Evolutionary conservation across 129 eudicot genomes (phyloP).

Genomic region (Kitagawia praeruptora): DNA sequence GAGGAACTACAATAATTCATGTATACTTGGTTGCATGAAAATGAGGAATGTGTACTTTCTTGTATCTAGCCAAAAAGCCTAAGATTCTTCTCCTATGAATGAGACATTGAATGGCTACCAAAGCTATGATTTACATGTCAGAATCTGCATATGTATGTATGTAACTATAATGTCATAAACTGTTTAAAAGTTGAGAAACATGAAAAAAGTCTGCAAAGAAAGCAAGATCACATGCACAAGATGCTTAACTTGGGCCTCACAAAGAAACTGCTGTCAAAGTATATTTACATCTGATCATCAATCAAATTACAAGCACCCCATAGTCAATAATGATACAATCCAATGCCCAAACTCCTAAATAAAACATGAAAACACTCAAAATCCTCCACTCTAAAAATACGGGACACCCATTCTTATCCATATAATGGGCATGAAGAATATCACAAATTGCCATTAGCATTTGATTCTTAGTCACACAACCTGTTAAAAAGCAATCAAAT

Average conservation of each 20-base stretch:
- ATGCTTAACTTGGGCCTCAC: slow-evolving; percentile 16
- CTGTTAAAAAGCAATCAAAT: slow-evolving; percentile 20
- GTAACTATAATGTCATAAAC: slow-evolving; percentile 11
- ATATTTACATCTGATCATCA: slow-evolving; percentile 9
- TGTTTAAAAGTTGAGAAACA: slow-evolving; percentile 9
- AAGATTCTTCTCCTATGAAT: slow-evolving; percentile 13
- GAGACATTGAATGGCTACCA: background rate
- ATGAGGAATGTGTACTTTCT: background rate
- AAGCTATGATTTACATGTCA: slow-evolving; percentile 11
- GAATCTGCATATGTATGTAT: slow-evolving; percentile 10
- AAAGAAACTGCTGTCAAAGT: background rate
- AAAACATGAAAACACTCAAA: slow-evolving; percentile 4
- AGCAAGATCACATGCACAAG: slow-evolving; percentile 17
- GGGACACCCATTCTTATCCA: slow-evolving; percentile 17
- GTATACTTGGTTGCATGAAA: background rate
- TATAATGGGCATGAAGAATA: background rate
- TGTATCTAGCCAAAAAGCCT: slow-evolving; percentile 6
- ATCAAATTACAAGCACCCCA: slow-evolving; percentile 7
- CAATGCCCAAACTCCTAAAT: background rate
- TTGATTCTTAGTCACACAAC: slow-evolving; percentile 15
- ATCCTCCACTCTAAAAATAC: slow-evolving; percentile 11
- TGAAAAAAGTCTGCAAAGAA: slow-evolving; percentile 6
- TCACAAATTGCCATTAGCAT: background rate
- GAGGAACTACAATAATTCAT: background rate
- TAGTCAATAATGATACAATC: slow-evolving; percentile 18